Base-by-base conservation (phyloP, 2,329 filamentous ascomycete genomes). In the Spiromastix sp. region DNA sequence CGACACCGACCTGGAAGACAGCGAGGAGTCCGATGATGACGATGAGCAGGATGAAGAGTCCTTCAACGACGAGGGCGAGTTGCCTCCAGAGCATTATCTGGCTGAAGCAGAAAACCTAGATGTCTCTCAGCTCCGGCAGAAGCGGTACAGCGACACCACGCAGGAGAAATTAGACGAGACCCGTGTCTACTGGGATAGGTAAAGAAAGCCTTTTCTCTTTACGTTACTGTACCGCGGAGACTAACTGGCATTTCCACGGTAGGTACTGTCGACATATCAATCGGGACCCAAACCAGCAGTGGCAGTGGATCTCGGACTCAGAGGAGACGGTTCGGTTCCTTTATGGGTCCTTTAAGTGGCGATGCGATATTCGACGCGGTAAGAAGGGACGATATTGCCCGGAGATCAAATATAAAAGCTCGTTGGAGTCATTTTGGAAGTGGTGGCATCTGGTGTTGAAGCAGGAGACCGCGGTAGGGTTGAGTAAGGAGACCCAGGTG, bases 291-390 rank as follows among this genome's bases (percentile, higher is more conserved):
- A 34, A 43, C 1, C 18, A 49, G 41, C 31, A 26, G 40, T 47
- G 41, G 9, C 24, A 19, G 8, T 46, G 12, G 36, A 37, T 55
- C 30, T 55, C 42, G 18, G 39, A 55, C 40, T 49, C 42, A 10
- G 43, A 56, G 24, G 30, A 54, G 40, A 53, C 40, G 7, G 34
- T 54, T 24, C 36, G 39, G 17, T 56, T 55, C 36, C 37, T 56
- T 0, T 48, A 51, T 24, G 40, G 35, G 4, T 40, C 51, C 49
- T 37, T 45, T 30, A 24, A 16, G 22, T 55, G 37, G 42, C 27
- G 32, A 16, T 54, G 37, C 34, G 25, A 44, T 30, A 31, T 47
- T 36, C 39, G 38, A 36, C 24, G 34, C 24, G 36, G 41, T 15
- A 43, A 48, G 36, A 41, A 44, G 30, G 32, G 37, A 16, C 34